Percentiles rank a stretch among this genome's conserved stretches.
These are phyloP conservation scores for Pyricularia sp. DNA, from an alignment of 2,329 filamentous ascomycete genomes.

Conservation along the genomic window DNA sequence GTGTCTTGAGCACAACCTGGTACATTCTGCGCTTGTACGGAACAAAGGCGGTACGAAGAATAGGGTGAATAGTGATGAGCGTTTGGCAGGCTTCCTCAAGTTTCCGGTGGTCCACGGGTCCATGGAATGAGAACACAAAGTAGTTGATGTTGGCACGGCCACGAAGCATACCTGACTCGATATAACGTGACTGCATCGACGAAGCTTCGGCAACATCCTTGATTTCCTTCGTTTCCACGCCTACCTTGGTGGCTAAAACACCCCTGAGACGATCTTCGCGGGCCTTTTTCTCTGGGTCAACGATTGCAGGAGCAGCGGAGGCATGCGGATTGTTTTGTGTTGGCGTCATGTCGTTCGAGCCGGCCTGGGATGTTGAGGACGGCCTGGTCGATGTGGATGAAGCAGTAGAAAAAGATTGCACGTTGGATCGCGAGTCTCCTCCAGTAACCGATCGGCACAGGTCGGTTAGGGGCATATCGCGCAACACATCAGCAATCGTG, in stretches of 20 bases:
- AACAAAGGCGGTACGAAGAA: constrained; percentile 45
- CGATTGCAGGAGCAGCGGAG: neutral
- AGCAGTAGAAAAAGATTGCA: neutral
- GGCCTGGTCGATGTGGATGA: neutral
- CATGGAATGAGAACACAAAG: constrained; percentile 37
- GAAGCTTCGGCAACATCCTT: constrained; percentile 39
- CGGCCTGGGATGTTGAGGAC: neutral
- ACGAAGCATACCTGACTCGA: constrained; percentile 37
- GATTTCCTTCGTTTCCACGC: constrained; percentile 30
- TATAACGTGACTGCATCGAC: constrained; percentile 33
- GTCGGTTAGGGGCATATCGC: constrained; percentile 31
- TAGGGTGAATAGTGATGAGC: constrained; percentile 34
- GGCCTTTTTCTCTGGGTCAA: constrained; percentile 5
- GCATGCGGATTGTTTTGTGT: neutral
- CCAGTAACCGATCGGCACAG: constrained; percentile 23
- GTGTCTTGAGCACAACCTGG: constrained; percentile 35
- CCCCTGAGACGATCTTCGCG: constrained; percentile 28
- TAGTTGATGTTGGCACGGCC: constrained; percentile 35
- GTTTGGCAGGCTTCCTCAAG: constrained; percentile 36
- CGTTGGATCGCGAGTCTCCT: neutral
- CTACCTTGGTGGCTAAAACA: constrained; percentile 31
- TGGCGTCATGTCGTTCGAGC: neutral
- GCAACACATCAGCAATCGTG: constrained; percentile 31
- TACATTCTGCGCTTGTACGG: constrained; percentile 34
- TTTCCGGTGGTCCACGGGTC: constrained; percentile 28